Conservation (phyloP, 2,329 filamentous ascomycete species). For the Verticillium nubilum region DNA sequence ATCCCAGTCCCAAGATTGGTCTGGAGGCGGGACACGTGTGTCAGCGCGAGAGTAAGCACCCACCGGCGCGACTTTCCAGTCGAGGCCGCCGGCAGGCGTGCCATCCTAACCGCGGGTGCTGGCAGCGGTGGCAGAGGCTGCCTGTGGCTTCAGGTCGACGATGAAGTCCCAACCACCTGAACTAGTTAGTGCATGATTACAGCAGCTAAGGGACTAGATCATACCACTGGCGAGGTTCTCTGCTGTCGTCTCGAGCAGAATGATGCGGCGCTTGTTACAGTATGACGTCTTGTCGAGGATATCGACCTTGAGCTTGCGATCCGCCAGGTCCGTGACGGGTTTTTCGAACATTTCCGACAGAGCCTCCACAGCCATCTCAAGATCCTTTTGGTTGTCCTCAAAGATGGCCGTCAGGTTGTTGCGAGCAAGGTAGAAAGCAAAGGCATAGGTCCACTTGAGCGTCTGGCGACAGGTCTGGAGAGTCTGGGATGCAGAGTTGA, state of each 20-base stretch:
- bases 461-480: slow-evolving; percentile 97
- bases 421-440: slow-evolving; percentile 92
- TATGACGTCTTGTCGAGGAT: slow-evolving; percentile 99
- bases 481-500: slow-evolving; percentile 87
- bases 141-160: slow-evolving; percentile 19
- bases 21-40: neutral
- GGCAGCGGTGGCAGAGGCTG: slow-evolving; percentile 8
- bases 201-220: neutral
- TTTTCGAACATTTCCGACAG: slow-evolving; percentile 99
- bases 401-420: slow-evolving; percentile 98
- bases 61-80: neutral
- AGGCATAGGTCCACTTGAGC: slow-evolving; percentile 98
- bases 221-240: slow-evolving; percentile 83
- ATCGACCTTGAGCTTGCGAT: slow-evolving; percentile 89
- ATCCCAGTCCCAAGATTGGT: neutral
- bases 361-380: slow-evolving; percentile 95
- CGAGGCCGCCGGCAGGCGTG: neutral
- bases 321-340: slow-evolving; percentile 77
- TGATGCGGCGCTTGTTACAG: slow-evolving; percentile 87
- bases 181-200: slow-evolving; percentile 22
- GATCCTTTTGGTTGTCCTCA: slow-evolving; percentile 96
- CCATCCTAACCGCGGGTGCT: slow-evolving; percentile 17
- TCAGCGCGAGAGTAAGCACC: neutral
- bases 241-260: slow-evolving; percentile 86
- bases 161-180: slow-evolving; percentile 43